Evolutionary conservation across 2,329 filamentous ascomycete species (phyloP).

Genomic region (Amylocarpus encephaloides): DNA sequence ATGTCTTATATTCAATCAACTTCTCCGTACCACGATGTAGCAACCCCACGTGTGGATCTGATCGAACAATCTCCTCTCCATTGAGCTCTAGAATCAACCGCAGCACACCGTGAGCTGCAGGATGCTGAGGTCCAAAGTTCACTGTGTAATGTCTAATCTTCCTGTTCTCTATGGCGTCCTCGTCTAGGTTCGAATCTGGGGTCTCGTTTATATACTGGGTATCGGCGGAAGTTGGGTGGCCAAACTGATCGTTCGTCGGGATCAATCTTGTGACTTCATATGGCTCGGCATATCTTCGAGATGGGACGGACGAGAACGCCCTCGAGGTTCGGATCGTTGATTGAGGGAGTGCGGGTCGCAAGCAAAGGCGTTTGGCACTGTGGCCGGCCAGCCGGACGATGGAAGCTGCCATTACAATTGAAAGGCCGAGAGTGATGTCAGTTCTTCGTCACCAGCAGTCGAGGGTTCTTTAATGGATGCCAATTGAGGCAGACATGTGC

Average conservation of each 20-base stretch:
- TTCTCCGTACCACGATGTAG: conserved; percentile 98
- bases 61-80: conserved; percentile 94
- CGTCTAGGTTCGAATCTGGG: conserved; percentile 37
- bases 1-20: conserved; percentile 99
- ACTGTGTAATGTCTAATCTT: conserved; percentile 99
- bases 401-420: conserved; percentile 60
- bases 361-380: conserved; percentile 61
- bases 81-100: conserved; percentile 95
- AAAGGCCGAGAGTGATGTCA: conserved; percentile 15
- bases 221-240: conserved; percentile 41
- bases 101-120: conserved; percentile 95
- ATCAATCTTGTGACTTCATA: conserved; percentile 43
- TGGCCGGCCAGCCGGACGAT: conserved; percentile 67
- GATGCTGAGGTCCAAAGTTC: conserved; percentile 98
- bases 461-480: conserved; percentile 16
- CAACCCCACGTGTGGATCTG: conserved; percentile 93
- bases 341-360: conserved; percentile 34
- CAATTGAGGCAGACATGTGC: conserved; percentile 14
- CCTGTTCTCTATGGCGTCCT: conserved; percentile 48
- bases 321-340: conserved; percentile 39
- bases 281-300: conserved; percentile 57
- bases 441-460: conserved; percentile 19
- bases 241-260: conserved; percentile 59
- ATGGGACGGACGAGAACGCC: conserved; percentile 58
- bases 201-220: conserved; percentile 22